Evolutionary conservation across 1,139 yeast species (phyloP), one percentile per base, ranked within the genome.

Genomic region (Eremothecium coryli): DNA sequence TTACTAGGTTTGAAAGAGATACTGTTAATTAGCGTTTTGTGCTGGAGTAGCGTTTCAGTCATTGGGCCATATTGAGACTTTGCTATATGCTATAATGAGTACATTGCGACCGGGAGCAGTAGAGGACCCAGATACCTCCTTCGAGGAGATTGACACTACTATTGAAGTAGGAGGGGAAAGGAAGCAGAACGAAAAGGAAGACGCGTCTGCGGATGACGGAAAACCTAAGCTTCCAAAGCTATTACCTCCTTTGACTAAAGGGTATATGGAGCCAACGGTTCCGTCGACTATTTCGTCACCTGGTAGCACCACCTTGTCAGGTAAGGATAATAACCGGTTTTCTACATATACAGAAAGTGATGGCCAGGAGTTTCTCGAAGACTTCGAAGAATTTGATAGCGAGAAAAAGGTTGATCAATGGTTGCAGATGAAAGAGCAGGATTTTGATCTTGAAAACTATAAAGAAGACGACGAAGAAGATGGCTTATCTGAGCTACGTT

Each of bases 101-200:
- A 20, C 7, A 8, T 10, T 20, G 22, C 22, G 22, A 20, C 22
- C 22, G 7, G 7, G 9, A 10, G 22, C 7, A 14, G 48, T 42
- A 7, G 49, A 42, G 11, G 35, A 43, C 13, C 44, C 49, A 17
- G 58, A 54, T 23, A 47, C 54, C 4, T 52, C 58, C 9, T 54
- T 54, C 40, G 60, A 54, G 32, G 57, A 54, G 31, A 32, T 53
- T 23, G 58, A 53, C 24, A 45, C 55, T 3, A 47, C 56, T 2
- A 46, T 49, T 33, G 38, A 30, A 27, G 22, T 24, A 31, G 14
- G 28, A 21, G 20, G n/a, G 14, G n/a, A 4, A 11, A 14, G 10
- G 16, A n/a, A 5, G 5, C 16, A n/a, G 28, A 7, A 4, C n/a
- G 16, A 16, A 25, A 4, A 20, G 7, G 10, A 10, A 8, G 10